Evolutionary conservation across 2,329 filamentous ascomycete species (phyloP).

Genomic region (Cladosporium sp.): DNA sequence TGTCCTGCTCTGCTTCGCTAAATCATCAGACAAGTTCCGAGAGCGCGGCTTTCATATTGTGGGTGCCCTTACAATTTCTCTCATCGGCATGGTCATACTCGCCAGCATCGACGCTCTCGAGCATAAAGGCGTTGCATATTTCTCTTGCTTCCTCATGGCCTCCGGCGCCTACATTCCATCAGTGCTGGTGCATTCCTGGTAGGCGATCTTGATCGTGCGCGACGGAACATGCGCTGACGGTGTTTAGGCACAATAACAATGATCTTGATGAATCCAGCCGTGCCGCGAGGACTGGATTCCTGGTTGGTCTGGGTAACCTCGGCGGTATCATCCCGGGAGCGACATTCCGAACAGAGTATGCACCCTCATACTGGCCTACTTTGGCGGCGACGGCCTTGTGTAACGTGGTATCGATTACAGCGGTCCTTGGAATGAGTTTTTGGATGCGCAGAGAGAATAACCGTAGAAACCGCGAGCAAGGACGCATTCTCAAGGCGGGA

Average conservation of each 20-base stretch:
- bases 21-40: conserved; percentile 40
- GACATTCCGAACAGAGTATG: conserved; percentile 44
- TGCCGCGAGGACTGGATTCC: conserved; percentile 43
- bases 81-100: conserved; percentile 42
- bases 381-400: conserved; percentile 39
- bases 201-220: background rate
- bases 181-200: conserved; percentile 44
- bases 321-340: conserved; percentile 41
- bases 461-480: conserved; percentile 34
- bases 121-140: conserved; percentile 43
- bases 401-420: conserved; percentile 38
- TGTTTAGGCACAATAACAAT: conserved; percentile 44
- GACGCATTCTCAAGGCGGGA: conserved; percentile 6
- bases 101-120: conserved; percentile 37
- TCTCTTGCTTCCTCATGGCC: conserved; percentile 46
- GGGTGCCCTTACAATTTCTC: conserved; percentile 33
- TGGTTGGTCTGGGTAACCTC: conserved; percentile 45
- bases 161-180: conserved; percentile 42
- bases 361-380: conserved; percentile 45
- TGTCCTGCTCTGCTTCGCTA: conserved; percentile 40
- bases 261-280: conserved; percentile 46
- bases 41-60: conserved; percentile 45
- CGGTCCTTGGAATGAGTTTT: conserved; percentile 34
- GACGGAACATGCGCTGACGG: background rate
- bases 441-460: conserved; percentile 45